Evolutionary conservation across 2,329 filamentous ascomycete species (phyloP).

Genomic region (Talaromyces amestolkiae): DNA sequence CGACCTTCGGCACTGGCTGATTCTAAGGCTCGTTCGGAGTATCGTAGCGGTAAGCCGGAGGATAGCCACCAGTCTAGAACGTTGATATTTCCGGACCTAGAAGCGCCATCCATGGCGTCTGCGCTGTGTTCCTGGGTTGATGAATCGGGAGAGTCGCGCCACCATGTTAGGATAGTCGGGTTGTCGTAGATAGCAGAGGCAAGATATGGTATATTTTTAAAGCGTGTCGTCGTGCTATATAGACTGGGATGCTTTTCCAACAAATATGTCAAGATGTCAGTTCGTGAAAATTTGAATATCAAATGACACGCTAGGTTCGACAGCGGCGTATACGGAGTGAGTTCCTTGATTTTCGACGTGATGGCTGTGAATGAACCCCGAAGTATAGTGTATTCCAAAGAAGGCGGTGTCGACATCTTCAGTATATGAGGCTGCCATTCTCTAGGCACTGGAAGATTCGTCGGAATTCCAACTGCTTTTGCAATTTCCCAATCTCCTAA

Average conservation of each 20-base stretch:
- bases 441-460: conserved; percentile 68
- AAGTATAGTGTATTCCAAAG: conserved; percentile 82
- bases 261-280: conserved; percentile 71
- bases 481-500: conserved; percentile 90
- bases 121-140: conserved; percentile 80
- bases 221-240: conserved; percentile 80
- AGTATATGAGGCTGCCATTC: conserved; percentile 68
- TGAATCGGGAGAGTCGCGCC: conserved; percentile 79
- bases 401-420: conserved; percentile 65
- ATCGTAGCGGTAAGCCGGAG: conserved; percentile 74
- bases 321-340: conserved; percentile 69
- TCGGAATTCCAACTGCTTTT: conserved; percentile 74
- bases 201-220: conserved; percentile 79
- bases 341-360: conserved; percentile 67
- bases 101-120: conserved; percentile 84
- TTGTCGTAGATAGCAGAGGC: conserved; percentile 84
- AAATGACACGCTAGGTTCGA: conserved; percentile 81
- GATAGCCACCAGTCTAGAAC: conserved; percentile 91
- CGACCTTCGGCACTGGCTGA: conserved; percentile 82
- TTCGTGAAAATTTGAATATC: conserved; percentile 86
- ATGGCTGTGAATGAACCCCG: conserved; percentile 68
- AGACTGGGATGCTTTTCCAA: conserved; percentile 68
- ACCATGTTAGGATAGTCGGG: conserved; percentile 83
- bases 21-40: conserved; percentile 83
- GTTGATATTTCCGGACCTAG: conserved; percentile 77